Evolutionary conservation across 1,284 basidiomycete genomes (phyloP).

Genomic region (Papiliotrema flavescens): DNA sequence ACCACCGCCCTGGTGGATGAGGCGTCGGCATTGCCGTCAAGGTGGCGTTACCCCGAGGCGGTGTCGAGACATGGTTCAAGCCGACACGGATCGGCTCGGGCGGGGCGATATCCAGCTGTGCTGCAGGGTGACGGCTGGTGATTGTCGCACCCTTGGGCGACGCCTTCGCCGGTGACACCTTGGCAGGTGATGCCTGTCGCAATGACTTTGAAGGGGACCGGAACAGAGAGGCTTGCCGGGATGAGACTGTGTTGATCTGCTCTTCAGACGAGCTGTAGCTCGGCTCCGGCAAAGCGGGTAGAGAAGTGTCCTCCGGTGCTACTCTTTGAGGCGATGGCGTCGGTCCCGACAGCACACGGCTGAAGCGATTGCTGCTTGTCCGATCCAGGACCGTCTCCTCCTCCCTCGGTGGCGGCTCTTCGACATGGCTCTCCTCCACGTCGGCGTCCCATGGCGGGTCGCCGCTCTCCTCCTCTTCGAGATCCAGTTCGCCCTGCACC

Average conservation of each 20-base stretch:
- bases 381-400: not conserved
- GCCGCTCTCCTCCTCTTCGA: slow-evolving; percentile 32
- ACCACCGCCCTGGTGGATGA: slow-evolving; percentile 31
- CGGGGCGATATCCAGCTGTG: not conserved
- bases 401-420: not conserved
- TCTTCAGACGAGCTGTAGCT: slow-evolving; percentile 11
- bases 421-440: slow-evolving; percentile 10
- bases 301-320: slow-evolving; percentile 9
- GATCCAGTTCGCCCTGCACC: slow-evolving; percentile 24
- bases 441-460: slow-evolving; percentile 13
- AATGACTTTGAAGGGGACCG: slow-evolving; percentile 15
- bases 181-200: slow-evolving; percentile 1
- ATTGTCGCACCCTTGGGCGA: not conserved
- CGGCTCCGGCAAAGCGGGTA: slow-evolving; percentile 31
- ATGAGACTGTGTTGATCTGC: slow-evolving; percentile 19
- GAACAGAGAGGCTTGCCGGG: slow-evolving; percentile 26
- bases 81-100: slow-evolving; percentile 1
- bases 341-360: not conserved
- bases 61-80: not conserved
- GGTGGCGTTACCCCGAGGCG: not conserved
- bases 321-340: not conserved
- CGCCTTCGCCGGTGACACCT: not conserved
- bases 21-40: slow-evolving; percentile 13
- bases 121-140: not conserved
- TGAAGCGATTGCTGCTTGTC: not conserved